Conservation (phyloP, 495 filamentous ascomycete genomes). For the Gamarada debralockiae region DNA sequence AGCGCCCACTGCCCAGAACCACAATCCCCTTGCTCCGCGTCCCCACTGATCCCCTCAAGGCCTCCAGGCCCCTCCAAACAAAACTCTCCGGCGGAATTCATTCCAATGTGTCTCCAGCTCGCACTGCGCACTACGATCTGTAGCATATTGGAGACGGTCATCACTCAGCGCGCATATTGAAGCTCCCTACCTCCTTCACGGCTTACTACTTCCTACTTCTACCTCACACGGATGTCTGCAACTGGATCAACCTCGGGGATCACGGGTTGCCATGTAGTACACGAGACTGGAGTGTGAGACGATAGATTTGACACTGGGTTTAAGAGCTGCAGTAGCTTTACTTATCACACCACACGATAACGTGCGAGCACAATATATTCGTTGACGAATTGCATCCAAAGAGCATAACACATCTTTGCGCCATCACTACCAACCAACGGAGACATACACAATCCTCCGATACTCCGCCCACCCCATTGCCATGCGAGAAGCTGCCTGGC, state of each 20-base stretch:
- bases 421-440: not conserved
- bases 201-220: not conserved
- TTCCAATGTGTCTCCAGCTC: slow-evolving; percentile 14
- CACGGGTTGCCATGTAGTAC: slow-evolving; percentile 18
- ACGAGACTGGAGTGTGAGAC: slow-evolving; percentile 7
- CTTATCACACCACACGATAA: slow-evolving; percentile 10
- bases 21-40: not conserved
- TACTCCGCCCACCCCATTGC: slow-evolving; percentile 7
- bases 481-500: slow-evolving; percentile 19
- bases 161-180: too few relatives aligned
- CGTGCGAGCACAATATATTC: not conserved
- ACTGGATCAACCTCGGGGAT: slow-evolving; percentile 6
- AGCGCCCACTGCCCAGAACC: not conserved
- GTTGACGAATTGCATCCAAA: not conserved
- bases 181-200: not conserved
- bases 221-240: slow-evolving; percentile 10
- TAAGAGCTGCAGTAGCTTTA: not conserved
- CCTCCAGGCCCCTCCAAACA: not conserved
- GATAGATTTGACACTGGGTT: slow-evolving; percentile 4
- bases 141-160: not conserved
- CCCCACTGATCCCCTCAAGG: not conserved
- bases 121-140: not conserved
- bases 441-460: not conserved
- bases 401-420: not conserved
- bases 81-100: slow-evolving; percentile 20